Percentiles rank a stretch among this genome's conserved stretches.
These are phyloP conservation scores for Geotrichum europaeum DNA, from an alignment of 1,139 yeast species.

Conservation along the genomic window DNA sequence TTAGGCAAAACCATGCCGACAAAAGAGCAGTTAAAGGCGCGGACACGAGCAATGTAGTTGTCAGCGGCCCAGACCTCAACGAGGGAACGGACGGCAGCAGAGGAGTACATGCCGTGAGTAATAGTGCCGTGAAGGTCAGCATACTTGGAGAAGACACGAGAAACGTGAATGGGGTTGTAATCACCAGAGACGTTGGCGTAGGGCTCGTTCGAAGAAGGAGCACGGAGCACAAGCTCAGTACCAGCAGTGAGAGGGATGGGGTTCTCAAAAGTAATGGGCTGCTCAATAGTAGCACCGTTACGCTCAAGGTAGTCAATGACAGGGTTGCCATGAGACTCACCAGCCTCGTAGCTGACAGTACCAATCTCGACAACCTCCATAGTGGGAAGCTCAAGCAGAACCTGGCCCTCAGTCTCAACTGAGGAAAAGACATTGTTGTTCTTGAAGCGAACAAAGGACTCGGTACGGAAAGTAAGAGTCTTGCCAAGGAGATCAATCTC, in stretches of 20 bases:
- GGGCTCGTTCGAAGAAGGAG: slow-evolving; percentile 86
- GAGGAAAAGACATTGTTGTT: slow-evolving; percentile 68
- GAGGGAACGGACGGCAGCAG: slow-evolving; percentile 88
- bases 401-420: slow-evolving; percentile 80
- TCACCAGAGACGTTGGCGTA: slow-evolving; percentile 98
- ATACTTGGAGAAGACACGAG: slow-evolving; percentile 87
- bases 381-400: slow-evolving; percentile 82
- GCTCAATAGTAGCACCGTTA: slow-evolving; percentile 90
- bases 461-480: slow-evolving; percentile 83
- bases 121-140: slow-evolving; percentile 95
- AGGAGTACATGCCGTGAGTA: slow-evolving; percentile 98
- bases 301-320: slow-evolving; percentile 89
- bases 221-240: slow-evolving; percentile 64
- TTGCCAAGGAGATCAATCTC: slow-evolving; percentile 69
- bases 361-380: slow-evolving; percentile 89
- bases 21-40: slow-evolving; percentile 86
- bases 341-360: slow-evolving; percentile 82
- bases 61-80: slow-evolving; percentile 99
- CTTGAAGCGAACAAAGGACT: slow-evolving; percentile 78
- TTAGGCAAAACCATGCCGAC: slow-evolving; percentile 98
- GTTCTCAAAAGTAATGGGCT: slow-evolving; percentile 84
- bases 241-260: slow-evolving; percentile 79
- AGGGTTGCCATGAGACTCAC: slow-evolving; percentile 93
- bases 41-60: slow-evolving; percentile 89
- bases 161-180: slow-evolving; percentile 96